Evolutionary conservation across 371 early-diverging fungal genomes (phyloP).

Genomic region (Gilbertella persicaria): DNA sequence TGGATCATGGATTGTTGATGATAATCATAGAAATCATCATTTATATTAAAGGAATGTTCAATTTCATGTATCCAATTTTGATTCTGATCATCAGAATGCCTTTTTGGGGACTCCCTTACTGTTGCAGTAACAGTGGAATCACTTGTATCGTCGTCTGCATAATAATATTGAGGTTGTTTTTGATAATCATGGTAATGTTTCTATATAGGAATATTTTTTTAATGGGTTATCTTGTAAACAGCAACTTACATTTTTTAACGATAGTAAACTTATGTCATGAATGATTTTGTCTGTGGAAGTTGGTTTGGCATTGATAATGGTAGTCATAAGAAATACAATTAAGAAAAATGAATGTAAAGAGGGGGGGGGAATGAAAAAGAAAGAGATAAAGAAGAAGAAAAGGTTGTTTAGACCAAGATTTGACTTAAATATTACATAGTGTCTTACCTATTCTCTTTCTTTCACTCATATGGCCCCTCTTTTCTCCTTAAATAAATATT

Average conservation of each 20-base stretch:
- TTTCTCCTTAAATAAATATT: no score
- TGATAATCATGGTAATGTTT: neutral
- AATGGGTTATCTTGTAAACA: no score
- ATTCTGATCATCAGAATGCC: neutral
- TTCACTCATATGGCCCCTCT: no score
- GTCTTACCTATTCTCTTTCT: no score
- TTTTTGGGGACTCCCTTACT: neutral
- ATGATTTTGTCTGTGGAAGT: neutral
- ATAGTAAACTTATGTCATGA: neutral
- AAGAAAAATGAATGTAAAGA: no score
- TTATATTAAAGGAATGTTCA: conserved; percentile 1
- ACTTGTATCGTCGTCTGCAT: neutral
- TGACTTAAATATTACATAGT: no score
- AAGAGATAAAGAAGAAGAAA: no score
- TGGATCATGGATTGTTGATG: conserved; percentile 17
- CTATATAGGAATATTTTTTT: neutral
- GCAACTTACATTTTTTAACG: neutral
- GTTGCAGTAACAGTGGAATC: neutral
- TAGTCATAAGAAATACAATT: no score
- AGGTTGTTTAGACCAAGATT: no score
- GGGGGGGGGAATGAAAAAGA: no score
- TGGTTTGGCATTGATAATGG: no score
- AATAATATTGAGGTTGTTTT: neutral
- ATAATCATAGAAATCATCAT: conserved; percentile 2
- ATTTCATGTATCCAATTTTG: conserved; percentile 11